These are phyloP conservation scores for Holtermannia corniformis DNA, from an alignment of 768 basidiomycete genomes.

Conservation along the genomic window DNA sequence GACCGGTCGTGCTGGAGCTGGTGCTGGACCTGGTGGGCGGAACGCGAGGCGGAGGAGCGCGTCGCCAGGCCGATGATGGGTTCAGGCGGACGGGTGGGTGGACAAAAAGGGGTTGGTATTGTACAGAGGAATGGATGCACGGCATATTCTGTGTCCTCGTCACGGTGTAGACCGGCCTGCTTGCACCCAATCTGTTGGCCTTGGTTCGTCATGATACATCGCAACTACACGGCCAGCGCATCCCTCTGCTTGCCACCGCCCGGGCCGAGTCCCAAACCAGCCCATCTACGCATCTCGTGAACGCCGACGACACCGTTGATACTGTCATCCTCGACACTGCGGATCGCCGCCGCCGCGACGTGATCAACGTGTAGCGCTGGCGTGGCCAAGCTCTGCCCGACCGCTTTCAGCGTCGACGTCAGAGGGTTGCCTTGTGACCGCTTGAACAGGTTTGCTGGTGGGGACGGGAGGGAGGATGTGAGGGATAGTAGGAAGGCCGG, in stretches of 20 bases:
- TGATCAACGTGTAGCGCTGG: conserved; percentile 94
- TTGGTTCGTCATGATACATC: no score
- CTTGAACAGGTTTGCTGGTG: conserved; percentile 43
- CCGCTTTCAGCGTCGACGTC: conserved; percentile 30
- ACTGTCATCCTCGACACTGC: conserved; percentile 48
- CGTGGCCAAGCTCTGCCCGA: conserved; percentile 70
- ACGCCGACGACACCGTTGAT: conserved; percentile 47
- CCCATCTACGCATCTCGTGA: conserved; percentile 51
- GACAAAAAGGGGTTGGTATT: no score
- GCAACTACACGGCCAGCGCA: no score
- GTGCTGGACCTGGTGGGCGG: conserved; percentile 5
- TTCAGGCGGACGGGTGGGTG: neutral
- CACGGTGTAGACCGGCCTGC: no score
- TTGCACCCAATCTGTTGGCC: no score
- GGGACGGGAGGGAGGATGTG: conserved; percentile 59
- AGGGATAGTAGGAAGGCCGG: conserved; percentile 74
- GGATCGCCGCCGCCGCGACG: conserved; percentile 71
- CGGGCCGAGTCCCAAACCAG: conserved; percentile 31
- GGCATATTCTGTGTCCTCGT: no score
- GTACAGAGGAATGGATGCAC: no score
- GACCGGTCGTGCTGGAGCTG: conserved; percentile 11
- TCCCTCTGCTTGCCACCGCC: no score
- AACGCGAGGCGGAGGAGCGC: conserved; percentile 11
- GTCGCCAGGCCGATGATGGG: neutral
- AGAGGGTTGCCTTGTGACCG: conserved; percentile 15